A percentile compares a stretch with the other conserved stretches of the same genome.
These are phyloP conservation scores for Venturia effusa DNA, from an alignment of 2,329 filamentous ascomycete species.

Conservation along the genomic window DNA sequence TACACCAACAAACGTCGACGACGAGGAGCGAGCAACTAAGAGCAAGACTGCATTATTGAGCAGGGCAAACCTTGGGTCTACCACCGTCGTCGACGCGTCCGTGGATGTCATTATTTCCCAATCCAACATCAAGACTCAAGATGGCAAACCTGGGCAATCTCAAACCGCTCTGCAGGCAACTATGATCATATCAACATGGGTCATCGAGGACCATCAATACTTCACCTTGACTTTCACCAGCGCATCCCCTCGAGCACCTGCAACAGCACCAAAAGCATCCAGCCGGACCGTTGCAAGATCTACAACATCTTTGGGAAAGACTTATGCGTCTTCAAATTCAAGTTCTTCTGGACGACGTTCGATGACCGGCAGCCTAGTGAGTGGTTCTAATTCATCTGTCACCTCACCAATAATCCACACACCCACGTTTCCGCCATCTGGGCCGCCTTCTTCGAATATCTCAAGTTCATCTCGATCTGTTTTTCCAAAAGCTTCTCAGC, in stretches of 20 bases:
- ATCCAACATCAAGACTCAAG: slow-evolving; percentile 13
- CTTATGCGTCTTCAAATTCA: slow-evolving; percentile 28
- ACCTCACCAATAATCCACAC: slow-evolving; percentile 46
- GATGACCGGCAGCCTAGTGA: slow-evolving; percentile 17
- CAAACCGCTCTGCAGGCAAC: slow-evolving; percentile 43
- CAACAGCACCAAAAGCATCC: slow-evolving; percentile 15
- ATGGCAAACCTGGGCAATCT: slow-evolving; percentile 17
- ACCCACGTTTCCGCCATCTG: slow-evolving; percentile 55
- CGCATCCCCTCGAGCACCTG: slow-evolving; percentile 22
- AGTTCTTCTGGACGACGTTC: slow-evolving; percentile 24
- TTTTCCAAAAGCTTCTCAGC: slow-evolving; percentile 59
- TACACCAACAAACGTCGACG: slow-evolving; percentile 18
- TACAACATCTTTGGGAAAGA: slow-evolving; percentile 25
- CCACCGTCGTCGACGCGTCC: slow-evolving; percentile 46
- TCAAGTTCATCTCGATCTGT: slow-evolving; percentile 51
- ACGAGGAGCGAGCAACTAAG: slow-evolving; percentile 14
- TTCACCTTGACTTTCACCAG: slow-evolving; percentile 68
- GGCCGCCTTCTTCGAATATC: slow-evolving; percentile 48
- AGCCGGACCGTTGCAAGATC: slow-evolving; percentile 33
- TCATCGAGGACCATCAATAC: slow-evolving; percentile 55
- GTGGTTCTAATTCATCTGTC: slow-evolving; percentile 26
- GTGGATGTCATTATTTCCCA: slow-evolving; percentile 54
- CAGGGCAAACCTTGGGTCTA: slow-evolving; percentile 26
- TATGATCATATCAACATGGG: slow-evolving; percentile 69
- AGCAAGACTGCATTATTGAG: slow-evolving; percentile 19